Base-by-base conservation (phyloP, 768 basidiomycete species). In the Suillus variegatus region DNA sequence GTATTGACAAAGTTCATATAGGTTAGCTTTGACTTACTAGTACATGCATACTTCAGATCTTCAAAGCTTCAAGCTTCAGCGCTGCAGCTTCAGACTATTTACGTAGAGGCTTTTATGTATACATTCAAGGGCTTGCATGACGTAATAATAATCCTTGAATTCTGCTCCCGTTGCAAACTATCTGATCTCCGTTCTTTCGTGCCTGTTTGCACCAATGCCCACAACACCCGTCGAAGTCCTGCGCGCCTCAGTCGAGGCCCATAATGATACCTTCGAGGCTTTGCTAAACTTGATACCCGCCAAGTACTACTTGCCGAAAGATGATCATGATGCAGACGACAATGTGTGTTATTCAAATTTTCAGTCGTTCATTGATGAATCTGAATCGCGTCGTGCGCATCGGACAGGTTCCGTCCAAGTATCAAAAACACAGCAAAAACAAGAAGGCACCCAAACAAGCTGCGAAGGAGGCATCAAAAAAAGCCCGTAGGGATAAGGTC, bases 391-490 rank as follows among this genome's bases (percentile, higher is more conserved):
- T 22, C 14, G n/a, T 3, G 7, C 22, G 38, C 18, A 4, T 28
- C n/a, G 41, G 12, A 28, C 28, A 43, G 58, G 8, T 60, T 43
- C 25, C 41, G 9, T 60, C 41, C 28, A 94, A 89, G 75, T 94
- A 88, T 73, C 90, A 92, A 69, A 94, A 94, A 75, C 89, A 95
- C 76, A 95, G 88, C 78, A 96, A 94, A 79, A 92, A 94, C 69
- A 84, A 85, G 79, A 90, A 91, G 68, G 86, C 89, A 28, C 86
- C 90, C 3, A 95, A 93, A 73, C 94, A 96, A 72, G 90, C 89
- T 51, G 82, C 93, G 43, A 95, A 97, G 74, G 94, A 96, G 76
- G 92, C 89, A 1, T 88, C 92, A 13, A 94, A 91, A 77, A 95
- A 94, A 71, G 94, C 94, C 0, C 93, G 91, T 75, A 85, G 88